A percentile compares a stretch with the other conserved stretches of the same genome.
Conservation (phyloP, 2,329 filamentous ascomycete species). For the Aspergillus brunneoviolaceus region DNA sequence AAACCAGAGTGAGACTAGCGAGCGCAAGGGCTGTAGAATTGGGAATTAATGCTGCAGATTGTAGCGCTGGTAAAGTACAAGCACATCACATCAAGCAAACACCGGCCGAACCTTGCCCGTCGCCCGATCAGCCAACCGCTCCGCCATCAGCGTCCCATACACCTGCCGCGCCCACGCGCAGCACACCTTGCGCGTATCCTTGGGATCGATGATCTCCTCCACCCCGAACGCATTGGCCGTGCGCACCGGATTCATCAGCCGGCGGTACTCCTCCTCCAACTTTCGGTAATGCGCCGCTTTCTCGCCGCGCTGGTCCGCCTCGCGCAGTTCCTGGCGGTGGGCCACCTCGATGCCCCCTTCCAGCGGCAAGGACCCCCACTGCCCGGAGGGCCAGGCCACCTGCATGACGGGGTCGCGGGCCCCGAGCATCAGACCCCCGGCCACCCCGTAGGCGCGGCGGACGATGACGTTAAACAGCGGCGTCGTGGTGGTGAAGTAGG, state of each 20-base stretch:
- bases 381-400: constrained; percentile 63
- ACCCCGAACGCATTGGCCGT: constrained; percentile 64
- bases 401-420: constrained; percentile 61
- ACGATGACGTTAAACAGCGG: constrained; percentile 65
- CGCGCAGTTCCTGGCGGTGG: constrained; percentile 59
- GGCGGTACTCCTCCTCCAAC: constrained; percentile 59
- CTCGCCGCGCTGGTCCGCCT: constrained; percentile 52
- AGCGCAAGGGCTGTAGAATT: no score
- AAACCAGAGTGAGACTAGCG: no score
- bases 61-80: no score
- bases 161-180: constrained; percentile 58
- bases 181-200: constrained; percentile 56
- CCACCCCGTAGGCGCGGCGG: constrained; percentile 62
- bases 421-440: constrained; percentile 64
- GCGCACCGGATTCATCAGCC: constrained; percentile 64
- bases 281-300: constrained; percentile 56
- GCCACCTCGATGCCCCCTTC: constrained; percentile 66
- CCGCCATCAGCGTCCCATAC: constrained; percentile 54
- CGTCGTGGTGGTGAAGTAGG: constrained; percentile 63
- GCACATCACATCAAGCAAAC: constrained; percentile 26
- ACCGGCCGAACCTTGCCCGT: constrained; percentile 45
- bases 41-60: no score
- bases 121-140: constrained; percentile 47
- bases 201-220: constrained; percentile 66
- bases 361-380: constrained; percentile 62